These are phyloP conservation scores for Nitzschia sp. DNA, from an alignment of 108 stramenopile genomes.

Conservation along the genomic window DNA sequence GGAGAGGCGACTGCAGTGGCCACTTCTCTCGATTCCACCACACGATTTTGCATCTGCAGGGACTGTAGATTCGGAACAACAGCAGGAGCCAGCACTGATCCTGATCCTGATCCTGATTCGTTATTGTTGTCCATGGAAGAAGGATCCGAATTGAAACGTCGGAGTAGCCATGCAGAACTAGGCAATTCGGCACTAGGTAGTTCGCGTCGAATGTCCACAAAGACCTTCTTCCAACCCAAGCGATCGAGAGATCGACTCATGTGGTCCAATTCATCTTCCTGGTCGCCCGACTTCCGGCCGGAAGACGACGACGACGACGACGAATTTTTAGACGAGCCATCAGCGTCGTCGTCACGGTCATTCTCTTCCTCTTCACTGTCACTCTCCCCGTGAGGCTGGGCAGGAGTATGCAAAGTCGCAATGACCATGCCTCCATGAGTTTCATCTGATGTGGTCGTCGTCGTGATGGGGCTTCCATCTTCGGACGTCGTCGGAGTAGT, in stretches of 20 bases:
- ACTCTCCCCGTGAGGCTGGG: neutral
- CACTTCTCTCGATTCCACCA: conserved; percentile 51
- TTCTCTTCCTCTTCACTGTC: neutral
- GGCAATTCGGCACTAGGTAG: conserved; percentile 46
- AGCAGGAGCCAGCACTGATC: neutral
- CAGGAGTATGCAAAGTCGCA: conserved; percentile 36
- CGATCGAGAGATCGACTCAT: conserved; percentile 78
- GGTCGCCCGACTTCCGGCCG: neutral
- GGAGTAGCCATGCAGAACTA: neutral
- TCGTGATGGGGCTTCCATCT: neutral
- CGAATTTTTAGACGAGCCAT: neutral
- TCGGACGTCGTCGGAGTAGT: neutral
- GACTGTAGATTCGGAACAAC: neutral
- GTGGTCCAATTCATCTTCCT: conserved; percentile 33
- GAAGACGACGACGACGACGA: neutral
- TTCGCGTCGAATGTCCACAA: conserved; percentile 73
- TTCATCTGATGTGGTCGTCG: neutral
- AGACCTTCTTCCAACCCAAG: conserved; percentile 88
- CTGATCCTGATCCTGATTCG: neutral
- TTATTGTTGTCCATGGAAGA: neutral
- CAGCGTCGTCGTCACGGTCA: neutral
- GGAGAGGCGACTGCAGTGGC: conserved; percentile 31
- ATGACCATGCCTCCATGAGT: conserved; percentile 18
- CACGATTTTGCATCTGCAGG: conserved; percentile 6
- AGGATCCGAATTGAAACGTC: neutral